Evolutionary conservation across 169 alveolate genomes (phyloP), one percentile per base, ranked within the genome.

Genomic region (Eimeria acervulina): DNA sequence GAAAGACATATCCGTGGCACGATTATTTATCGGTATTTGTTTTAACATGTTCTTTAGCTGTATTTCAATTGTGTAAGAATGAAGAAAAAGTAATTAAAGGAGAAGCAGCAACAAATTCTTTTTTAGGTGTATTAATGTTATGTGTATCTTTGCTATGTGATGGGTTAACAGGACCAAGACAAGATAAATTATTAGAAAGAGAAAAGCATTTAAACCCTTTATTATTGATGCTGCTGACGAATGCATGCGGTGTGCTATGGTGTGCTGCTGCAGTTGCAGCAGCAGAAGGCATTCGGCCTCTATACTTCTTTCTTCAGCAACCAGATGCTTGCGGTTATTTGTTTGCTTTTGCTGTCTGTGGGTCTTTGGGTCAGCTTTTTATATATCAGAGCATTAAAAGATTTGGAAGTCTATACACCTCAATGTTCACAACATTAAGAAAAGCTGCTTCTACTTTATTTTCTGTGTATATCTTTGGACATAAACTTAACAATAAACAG

Each of bases 161-260:
- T 87, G 99, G 99, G 12, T 89, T 98, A 59, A 98, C 99, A 10
- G 99, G 99, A 28, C 99, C 99, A 19, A 96, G 98, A 47, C 99
- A 98, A 97, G 99, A 98, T 90, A 97, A 97, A 89, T 96, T 98
- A 91, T 96, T 97, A 36, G 94, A 98, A 31, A 96, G 96, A 92
- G 97, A 97, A 70, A 97, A 98, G 66, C 97, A 89, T n/a, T n/a
- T 98, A 33, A 90, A 97, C 63, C 97, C 99, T n/a, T 91, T 96
- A 70, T 70, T 96, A 87, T 94, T 98, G 81, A 98, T 98, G 98
- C 98, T 98, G 95, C 94, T 96, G 47, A 97, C 98, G 40, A 98
- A 98, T 96, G 78, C 97, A 40, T 97, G 98, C 90, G 98, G 99
- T 8, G 95, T 97, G 55, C 93, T 98, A 4, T 52, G 97, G 76